A percentile compares a stretch with the other conserved stretches of the same genome.
These are phyloP conservation scores for Cercospora zeae-maydis DNA, from an alignment of 2,329 filamentous ascomycete genomes.

Conservation along the genomic window DNA sequence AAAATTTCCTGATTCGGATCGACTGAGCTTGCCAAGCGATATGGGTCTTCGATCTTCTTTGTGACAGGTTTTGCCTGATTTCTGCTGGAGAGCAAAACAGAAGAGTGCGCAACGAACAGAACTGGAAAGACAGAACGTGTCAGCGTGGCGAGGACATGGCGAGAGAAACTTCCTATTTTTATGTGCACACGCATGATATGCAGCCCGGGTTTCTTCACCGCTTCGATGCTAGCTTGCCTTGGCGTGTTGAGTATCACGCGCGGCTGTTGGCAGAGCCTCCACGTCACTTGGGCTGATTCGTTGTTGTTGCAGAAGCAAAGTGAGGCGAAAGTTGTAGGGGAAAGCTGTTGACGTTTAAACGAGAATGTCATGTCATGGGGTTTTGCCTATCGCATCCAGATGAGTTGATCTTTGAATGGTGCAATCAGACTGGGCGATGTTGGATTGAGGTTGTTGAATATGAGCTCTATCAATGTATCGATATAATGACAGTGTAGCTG, in stretches of 20 bases:
- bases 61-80: neutral
- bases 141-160: neutral
- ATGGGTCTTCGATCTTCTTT: neutral
- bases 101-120: neutral
- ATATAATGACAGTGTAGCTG: too few relatives aligned
- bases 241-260: neutral
- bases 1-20: neutral
- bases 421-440: neutral
- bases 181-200: conserved; percentile 1
- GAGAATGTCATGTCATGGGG: neutral
- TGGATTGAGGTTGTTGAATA: neutral
- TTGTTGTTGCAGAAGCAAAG: neutral
- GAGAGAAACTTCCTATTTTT: neutral
- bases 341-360: neutral
- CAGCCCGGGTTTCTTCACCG: conserved; percentile 3
- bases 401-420: neutral
- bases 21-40: neutral
- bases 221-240: neutral
- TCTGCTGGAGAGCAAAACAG: neutral
- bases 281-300: neutral
- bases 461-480: neutral
- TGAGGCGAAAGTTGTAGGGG: neutral
- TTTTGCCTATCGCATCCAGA: neutral
- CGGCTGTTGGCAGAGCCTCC: neutral
- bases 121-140: neutral